phyloP scores from a whole-genome alignment of 2,329 filamentous ascomycete genomes.

The Sporothrix sp. region DNA sequence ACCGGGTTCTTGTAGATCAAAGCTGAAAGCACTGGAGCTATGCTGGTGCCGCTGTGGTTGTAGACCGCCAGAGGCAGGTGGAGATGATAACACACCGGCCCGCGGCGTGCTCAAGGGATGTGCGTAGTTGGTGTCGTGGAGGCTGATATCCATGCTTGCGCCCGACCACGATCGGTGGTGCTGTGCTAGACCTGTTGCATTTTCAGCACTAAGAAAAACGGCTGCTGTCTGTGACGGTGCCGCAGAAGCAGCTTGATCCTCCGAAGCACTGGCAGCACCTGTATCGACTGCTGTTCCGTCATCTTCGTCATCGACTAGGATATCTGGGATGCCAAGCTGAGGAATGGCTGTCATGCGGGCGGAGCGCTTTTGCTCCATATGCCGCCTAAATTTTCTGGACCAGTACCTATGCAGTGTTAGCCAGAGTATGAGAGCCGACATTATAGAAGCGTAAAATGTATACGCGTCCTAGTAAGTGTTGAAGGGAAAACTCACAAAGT shows the following conservation, averaged over 20 bases:
- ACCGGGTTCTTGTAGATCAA: slow-evolving; percentile 43
- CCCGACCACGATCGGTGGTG: slow-evolving; percentile 35
- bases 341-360: slow-evolving; percentile 71
- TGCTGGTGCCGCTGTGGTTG: slow-evolving; percentile 25
- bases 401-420: slow-evolving; percentile 58
- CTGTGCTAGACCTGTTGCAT: slow-evolving; percentile 18
- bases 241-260: slow-evolving; percentile 22
- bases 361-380: slow-evolving; percentile 60
- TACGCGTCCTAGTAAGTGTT: too few relatives aligned
- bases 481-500: slow-evolving; percentile 70
- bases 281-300: slow-evolving; percentile 27
- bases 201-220: slow-evolving; percentile 29
- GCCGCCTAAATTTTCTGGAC: slow-evolving; percentile 69
- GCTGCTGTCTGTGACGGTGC: slow-evolving; percentile 19
- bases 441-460: too few relatives aligned
- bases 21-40: slow-evolving; percentile 47
- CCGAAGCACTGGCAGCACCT: too few relatives aligned
- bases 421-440: too few relatives aligned
- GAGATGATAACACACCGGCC: slow-evolving; percentile 20
- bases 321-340: slow-evolving; percentile 76
- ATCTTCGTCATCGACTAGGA: slow-evolving; percentile 74
- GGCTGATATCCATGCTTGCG: slow-evolving; percentile 33
- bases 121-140: slow-evolving; percentile 32
- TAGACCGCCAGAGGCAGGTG: slow-evolving; percentile 18
- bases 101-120: slow-evolving; percentile 48